Evolutionary conservation across 192 early-diverging fungal species (phyloP).

Genomic region (Rhizophagus clarus): DNA sequence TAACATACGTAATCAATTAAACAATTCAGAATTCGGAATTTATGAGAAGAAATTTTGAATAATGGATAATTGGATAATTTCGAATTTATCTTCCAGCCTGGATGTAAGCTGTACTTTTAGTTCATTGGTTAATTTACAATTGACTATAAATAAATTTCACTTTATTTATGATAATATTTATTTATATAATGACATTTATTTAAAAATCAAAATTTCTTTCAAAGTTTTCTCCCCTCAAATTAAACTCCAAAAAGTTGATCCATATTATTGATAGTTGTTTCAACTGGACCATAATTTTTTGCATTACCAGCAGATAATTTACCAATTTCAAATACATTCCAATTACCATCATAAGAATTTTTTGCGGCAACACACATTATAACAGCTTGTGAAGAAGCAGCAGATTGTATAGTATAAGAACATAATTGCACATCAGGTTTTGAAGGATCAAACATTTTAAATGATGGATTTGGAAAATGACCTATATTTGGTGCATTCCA

Average conservation of each 20-base stretch:
- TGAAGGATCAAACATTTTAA: constrained; percentile 27
- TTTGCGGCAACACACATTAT: constrained; percentile 28
- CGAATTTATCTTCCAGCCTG: too few relatives aligned
- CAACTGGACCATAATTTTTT: constrained; percentile 32
- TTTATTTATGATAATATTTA: not conserved
- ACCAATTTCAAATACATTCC: constrained; percentile 28
- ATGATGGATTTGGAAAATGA: constrained; percentile 26
- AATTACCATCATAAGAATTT: not conserved
- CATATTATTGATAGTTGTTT: not conserved
- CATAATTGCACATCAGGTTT: constrained; percentile 25
- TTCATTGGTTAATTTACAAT: too few relatives aligned
- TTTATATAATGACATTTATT: too few relatives aligned
- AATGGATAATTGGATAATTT: too few relatives aligned
- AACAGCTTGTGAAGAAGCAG: constrained; percentile 28
- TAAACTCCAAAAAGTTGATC: constrained; percentile 3
- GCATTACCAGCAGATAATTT: constrained; percentile 31
- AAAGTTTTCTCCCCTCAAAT: not conserved
- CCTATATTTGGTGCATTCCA: constrained; percentile 30
- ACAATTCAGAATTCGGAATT: too few relatives aligned
- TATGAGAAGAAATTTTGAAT: too few relatives aligned
- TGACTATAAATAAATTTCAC: too few relatives aligned
- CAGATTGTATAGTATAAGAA: constrained; percentile 22
- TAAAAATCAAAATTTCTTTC: not conserved
- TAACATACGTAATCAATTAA: too few relatives aligned
- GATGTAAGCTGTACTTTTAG: too few relatives aligned